These are phyloP conservation scores for Colletotrichum endophyticum DNA, from an alignment of 2,329 filamentous ascomycete genomes.

Conservation along the genomic window DNA sequence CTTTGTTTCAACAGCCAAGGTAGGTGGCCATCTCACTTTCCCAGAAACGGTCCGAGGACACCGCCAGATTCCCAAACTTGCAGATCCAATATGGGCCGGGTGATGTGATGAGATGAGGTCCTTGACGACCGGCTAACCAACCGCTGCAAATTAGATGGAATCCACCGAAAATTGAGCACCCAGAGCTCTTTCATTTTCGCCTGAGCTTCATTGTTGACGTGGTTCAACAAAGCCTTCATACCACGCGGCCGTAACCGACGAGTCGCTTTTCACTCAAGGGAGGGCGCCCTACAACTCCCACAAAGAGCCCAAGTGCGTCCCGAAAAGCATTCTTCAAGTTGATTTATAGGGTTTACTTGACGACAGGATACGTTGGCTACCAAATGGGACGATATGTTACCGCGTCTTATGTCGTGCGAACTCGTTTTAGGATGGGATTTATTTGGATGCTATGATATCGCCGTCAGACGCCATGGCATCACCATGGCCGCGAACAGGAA, in stretches of 20 bases:
- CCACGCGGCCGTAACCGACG: not conserved
- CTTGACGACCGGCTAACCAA: not conserved
- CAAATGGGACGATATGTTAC: fast-evolving
- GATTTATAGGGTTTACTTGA: too few species aligned
- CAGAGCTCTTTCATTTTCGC: too few species aligned
- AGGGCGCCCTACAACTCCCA: not conserved
- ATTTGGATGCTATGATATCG: not conserved
- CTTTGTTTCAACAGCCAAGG: not conserved
- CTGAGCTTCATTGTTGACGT: not conserved
- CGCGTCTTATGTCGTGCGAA: not conserved
- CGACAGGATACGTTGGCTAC: not conserved
- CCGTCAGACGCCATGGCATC: not conserved
- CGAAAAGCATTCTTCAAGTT: not conserved
- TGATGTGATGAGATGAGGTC: not conserved
- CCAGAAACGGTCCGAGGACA: too few species aligned
- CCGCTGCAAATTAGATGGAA: not conserved
- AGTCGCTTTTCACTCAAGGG: not conserved
- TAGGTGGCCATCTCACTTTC: not conserved
- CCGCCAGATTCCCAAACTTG: too few species aligned
- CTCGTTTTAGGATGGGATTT: not conserved
- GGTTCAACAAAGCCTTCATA: not conserved
- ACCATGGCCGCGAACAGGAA: not conserved
- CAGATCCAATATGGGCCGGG: not conserved
- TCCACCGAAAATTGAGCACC: not conserved
- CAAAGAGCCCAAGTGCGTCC: not conserved